Conservation (phyloP, 78 protist genomes). For the Polysphondylium violaceum region DNA sequence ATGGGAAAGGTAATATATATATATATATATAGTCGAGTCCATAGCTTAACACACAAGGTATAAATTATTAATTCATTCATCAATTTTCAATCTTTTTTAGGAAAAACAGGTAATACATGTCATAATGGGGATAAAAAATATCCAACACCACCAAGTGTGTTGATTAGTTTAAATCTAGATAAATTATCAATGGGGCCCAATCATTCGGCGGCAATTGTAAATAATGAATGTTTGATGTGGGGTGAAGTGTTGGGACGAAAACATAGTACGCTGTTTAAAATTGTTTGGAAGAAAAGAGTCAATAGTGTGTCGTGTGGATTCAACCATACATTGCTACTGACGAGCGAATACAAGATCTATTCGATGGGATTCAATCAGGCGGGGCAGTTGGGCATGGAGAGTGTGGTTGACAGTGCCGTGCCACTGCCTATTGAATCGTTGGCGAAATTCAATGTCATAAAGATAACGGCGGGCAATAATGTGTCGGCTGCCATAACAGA, state of each 20-base stretch:
- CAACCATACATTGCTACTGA: constrained; percentile 51
- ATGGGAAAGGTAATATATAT: too few species aligned
- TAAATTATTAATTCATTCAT: too few species aligned
- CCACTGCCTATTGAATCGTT: constrained; percentile 36
- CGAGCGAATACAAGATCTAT: constrained; percentile 22
- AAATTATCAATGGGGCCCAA: constrained; percentile 53
- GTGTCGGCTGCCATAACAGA: constrained; percentile 51
- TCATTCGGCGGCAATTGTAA: constrained; percentile 72
- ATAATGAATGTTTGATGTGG: constrained; percentile 78
- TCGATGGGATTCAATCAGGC: constrained; percentile 50
- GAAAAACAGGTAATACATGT: constrained; percentile 77
- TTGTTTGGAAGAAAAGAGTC: constrained; percentile 58
- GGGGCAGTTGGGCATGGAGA: constrained; percentile 59
- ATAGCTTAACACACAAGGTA: too few species aligned
- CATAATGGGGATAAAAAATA: constrained; percentile 62
- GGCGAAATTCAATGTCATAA: neutral
- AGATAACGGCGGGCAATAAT: constrained; percentile 43
- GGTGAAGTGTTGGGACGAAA: constrained; percentile 76
- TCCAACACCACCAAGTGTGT: constrained; percentile 73
- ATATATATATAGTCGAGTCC: neutral
- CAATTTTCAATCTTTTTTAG: too few species aligned
- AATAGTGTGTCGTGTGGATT: constrained; percentile 53
- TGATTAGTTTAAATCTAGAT: constrained; percentile 56
- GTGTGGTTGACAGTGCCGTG: constrained; percentile 53
- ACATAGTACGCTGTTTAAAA: constrained; percentile 52